Conservation (phyloP, 371 early-diverging fungal species). For the Mortierella polycephala region DNA sequence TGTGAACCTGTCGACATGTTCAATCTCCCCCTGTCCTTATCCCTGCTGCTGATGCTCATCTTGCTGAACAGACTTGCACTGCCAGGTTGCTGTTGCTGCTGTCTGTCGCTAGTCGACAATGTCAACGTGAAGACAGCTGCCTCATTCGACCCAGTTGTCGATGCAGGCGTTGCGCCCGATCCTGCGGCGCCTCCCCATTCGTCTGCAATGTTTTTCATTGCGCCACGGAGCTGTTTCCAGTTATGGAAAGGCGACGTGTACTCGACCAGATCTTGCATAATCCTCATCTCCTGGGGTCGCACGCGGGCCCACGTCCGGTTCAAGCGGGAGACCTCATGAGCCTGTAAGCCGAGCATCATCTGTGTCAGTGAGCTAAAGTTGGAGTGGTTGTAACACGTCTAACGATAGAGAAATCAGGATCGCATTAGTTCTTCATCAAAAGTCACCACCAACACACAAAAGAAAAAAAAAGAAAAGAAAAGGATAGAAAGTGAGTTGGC, state of each 20-base stretch:
- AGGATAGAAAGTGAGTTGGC: too few relatives aligned
- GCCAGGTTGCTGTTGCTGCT: background rate
- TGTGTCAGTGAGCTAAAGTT: conserved; percentile 75
- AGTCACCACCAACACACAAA: background rate
- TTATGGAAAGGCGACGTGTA: conserved; percentile 73
- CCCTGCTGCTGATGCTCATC: conserved; percentile 22
- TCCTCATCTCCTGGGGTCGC: conserved; percentile 58
- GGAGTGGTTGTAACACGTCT: conserved; percentile 72
- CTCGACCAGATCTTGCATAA: conserved; percentile 65
- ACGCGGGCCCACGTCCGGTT: conserved; percentile 71
- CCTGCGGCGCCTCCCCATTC: conserved; percentile 58
- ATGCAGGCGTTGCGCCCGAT: background rate
- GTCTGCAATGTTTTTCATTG: conserved; percentile 70
- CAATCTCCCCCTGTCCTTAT: conserved; percentile 11
- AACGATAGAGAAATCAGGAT: background rate
- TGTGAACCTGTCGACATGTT: background rate
- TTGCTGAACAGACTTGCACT: conserved; percentile 24
- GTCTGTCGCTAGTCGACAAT: conserved; percentile 1
- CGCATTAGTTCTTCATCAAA: background rate
- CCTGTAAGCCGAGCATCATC: conserved; percentile 71
- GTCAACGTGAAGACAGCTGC: background rate
- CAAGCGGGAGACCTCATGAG: conserved; percentile 69
- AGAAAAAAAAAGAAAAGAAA: background rate
- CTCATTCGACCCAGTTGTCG: conserved; percentile 6
- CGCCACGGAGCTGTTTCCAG: conserved; percentile 73